Percentiles rank a stretch among this genome's conserved stretches.
phyloP scores from a whole-genome alignment of 345 rosid species.

The Syzygium aqueum region DNA sequence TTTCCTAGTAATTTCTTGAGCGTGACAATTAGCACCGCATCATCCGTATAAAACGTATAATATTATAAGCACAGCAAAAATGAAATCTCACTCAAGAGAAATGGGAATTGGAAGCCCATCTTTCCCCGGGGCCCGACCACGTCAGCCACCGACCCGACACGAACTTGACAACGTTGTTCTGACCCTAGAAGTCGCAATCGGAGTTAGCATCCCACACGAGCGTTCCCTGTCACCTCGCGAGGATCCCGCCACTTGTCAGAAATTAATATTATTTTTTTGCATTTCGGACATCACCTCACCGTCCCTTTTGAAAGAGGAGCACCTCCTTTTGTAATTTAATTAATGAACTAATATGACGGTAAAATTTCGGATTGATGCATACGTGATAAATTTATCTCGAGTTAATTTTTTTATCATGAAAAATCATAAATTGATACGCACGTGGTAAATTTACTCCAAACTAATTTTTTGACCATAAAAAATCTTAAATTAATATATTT shows the following conservation, averaged over 20 bases:
- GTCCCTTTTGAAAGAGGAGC: not conserved
- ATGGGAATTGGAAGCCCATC: not conserved
- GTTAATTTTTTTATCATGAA: too few species aligned
- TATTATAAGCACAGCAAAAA: too few species aligned
- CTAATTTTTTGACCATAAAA: too few species aligned
- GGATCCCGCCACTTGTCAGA: not conserved
- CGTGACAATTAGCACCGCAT: not conserved
- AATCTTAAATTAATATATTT: too few species aligned
- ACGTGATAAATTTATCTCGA: too few species aligned
- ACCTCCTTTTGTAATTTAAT: not conserved
- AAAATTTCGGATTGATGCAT: too few species aligned
- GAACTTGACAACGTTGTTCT: not conserved
- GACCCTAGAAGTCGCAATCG: not conserved
- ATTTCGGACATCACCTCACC: not conserved
- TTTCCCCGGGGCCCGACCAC: not conserved
- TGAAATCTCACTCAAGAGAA: too few species aligned
- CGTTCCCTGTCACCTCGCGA: not conserved
- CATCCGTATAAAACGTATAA: not conserved
- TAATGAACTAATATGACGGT: too few species aligned
- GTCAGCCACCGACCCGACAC: not conserved
- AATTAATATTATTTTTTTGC: not conserved
- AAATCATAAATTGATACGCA: too few species aligned
- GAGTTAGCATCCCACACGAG: not conserved
- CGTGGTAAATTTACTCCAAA: too few species aligned
- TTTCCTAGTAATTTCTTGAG: not conserved